These are phyloP conservation scores for Ramaria rubella DNA, from an alignment of 768 basidiomycete genomes.

Conservation along the genomic window DNA sequence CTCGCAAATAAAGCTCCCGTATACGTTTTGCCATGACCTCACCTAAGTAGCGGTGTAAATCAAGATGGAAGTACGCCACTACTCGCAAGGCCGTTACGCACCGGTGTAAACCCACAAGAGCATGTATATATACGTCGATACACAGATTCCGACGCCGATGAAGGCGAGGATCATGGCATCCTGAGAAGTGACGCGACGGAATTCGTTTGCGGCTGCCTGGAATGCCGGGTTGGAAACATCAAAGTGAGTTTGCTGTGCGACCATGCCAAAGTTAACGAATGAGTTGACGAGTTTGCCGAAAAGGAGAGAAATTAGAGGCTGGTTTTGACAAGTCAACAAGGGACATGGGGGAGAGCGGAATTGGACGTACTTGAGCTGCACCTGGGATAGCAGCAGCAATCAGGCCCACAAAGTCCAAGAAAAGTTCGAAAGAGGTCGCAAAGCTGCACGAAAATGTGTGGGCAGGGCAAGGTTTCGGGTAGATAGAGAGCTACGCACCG, in stretches of 20 bases:
- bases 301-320: constrained; percentile 77
- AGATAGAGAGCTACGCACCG: not conserved
- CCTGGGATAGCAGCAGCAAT: constrained; percentile 70
- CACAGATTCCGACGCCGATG: constrained; percentile 72
- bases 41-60: constrained; percentile 24
- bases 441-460: constrained; percentile 46
- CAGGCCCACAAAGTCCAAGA: constrained; percentile 64
- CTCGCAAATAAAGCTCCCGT: constrained; percentile 73
- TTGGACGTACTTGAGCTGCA: constrained; percentile 60
- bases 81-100: not conserved
- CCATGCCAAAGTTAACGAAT: constrained; percentile 54
- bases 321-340: not conserved
- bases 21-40: constrained; percentile 80
- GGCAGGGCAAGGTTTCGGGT: too few relatives aligned
- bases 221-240: constrained; percentile 26
- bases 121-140: constrained; percentile 72
- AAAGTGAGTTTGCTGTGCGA: constrained; percentile 18
- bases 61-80: constrained; percentile 23
- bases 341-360: not conserved
- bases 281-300: constrained; percentile 76
- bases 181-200: constrained; percentile 44
- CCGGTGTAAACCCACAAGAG: constrained; percentile 59
- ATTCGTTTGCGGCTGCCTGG: constrained; percentile 32
- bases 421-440: constrained; percentile 61
- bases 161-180: constrained; percentile 61